Evolutionary conservation across 306 rosid species (phyloP).

Genomic region (Sicyos edulis): DNA sequence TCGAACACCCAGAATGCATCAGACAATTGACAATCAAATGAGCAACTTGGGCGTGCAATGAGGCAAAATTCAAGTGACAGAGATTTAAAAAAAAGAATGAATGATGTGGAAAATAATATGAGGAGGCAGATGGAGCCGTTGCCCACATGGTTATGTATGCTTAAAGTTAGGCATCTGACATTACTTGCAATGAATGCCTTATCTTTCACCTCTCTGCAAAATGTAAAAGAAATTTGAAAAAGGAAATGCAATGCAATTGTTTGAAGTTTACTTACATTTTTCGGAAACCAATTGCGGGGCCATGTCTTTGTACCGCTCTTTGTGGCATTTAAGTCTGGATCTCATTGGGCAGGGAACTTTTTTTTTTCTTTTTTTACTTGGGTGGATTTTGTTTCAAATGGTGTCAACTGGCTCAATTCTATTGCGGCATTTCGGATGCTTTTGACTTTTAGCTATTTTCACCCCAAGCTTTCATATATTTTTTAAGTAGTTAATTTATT

Average conservation of each 20-base stretch:
- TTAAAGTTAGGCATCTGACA: constrained; percentile 47
- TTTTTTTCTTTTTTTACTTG: no score
- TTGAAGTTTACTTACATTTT: background rate
- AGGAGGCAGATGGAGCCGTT: constrained; percentile 3
- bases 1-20: constrained; percentile 5
- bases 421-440: background rate
- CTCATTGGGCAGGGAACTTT: background rate
- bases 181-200: constrained; percentile 28
- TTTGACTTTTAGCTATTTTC: constrained; percentile 4
- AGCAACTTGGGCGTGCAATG: constrained; percentile 36
- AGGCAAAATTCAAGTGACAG: constrained; percentile 21
- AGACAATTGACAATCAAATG: background rate
- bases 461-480: no score
- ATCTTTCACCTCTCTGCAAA: constrained; percentile 15
- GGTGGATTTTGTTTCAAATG: background rate
- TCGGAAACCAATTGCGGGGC: constrained; percentile 13
- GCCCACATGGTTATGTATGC: constrained; percentile 50
- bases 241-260: background rate
- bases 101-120: constrained; percentile 12
- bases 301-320: background rate
- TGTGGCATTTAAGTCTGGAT: background rate
- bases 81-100: background rate
- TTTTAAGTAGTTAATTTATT: no score
- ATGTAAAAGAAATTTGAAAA: background rate
- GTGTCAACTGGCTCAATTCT: background rate